Base-by-base conservation (phyloP, 2,329 filamentous ascomycete genomes). In the Raffaelea arxii region DNA sequence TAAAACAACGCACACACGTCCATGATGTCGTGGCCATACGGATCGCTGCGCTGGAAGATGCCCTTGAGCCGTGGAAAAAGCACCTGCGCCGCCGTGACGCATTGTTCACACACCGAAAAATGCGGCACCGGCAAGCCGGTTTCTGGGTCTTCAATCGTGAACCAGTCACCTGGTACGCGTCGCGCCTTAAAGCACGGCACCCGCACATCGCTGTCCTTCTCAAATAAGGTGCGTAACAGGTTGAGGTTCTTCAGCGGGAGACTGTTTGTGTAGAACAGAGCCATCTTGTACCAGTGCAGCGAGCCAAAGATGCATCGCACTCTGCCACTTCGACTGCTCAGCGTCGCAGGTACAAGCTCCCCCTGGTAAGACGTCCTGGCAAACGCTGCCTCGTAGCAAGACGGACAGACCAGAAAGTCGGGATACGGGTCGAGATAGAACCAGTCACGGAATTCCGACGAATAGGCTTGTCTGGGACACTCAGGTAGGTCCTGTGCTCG, bases 321-420 rank as follows among this genome's bases (percentile, higher is more conserved):
- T 40, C 77, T 71, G 36, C 72, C 68, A 14, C 77, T 73, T 3
- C 72, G 67, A 4, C 77, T 69, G 16, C 80, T 77, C 24, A 71
- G 67, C 25, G 78, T 71, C 30, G 78, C 77, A 3, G 74, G 72
- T 11, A 80, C 67, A 56, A 95, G 88, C 27, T 79, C 70, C 16
- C 76, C 70, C 2, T 78, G 72, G 59, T 86, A 94, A 19, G 77
- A 71, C 0, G 86, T 84, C 22, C 76, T 69, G 14, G 72, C 73
- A 54, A 91, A 88, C 9, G 88, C 76, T 6, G 74, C 72, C 3
- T 75, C 71, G 60, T 86, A 88, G 65, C 91, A 97, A 12, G 77
- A 78, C 0, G 87, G 86, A 56, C 91, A 96, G 40, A 96, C 83
- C 51, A 86, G 79, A 55, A 96, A 84, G 49, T 77, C 77, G 4